Conservation (phyloP, 2,329 filamentous ascomycete genomes). For the Fusarium tupiense region DNA sequence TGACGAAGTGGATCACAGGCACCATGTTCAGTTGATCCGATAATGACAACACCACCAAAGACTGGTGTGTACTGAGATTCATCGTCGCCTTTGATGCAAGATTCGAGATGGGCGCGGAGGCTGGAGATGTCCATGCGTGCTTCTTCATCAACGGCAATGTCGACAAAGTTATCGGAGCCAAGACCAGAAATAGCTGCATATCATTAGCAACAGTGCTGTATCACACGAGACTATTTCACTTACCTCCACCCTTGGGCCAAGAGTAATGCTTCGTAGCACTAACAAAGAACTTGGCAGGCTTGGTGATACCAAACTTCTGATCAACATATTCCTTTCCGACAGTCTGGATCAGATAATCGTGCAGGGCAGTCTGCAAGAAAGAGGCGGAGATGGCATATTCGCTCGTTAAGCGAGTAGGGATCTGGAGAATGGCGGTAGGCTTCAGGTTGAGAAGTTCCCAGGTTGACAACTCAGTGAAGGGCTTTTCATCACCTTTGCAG, state of each 20-base stretch:
- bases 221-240: neutral
- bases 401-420: neutral
- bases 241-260: neutral
- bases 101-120: neutral
- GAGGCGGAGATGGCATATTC: neutral
- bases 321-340: neutral
- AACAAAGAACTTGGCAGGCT: neutral
- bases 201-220: neutral
- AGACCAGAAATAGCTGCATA: neutral
- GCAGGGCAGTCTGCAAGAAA: neutral
- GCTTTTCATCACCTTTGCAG: neutral
- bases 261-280: slow-evolving; percentile 2
- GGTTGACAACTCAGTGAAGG: neutral
- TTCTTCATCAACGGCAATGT: neutral
- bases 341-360: neutral
- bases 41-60: neutral
- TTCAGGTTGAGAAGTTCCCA: neutral
- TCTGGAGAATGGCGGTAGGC: neutral
- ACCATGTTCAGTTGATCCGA: neutral
- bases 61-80: neutral
- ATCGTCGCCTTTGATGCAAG: neutral
- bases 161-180: neutral
- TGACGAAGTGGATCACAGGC: neutral
- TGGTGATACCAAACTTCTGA: neutral
- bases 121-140: neutral